Percentiles rank a stretch among this genome's conserved stretches.
Conservation (phyloP, 352 stramenopile species). For the Phytophthora ramorum region DNA sequence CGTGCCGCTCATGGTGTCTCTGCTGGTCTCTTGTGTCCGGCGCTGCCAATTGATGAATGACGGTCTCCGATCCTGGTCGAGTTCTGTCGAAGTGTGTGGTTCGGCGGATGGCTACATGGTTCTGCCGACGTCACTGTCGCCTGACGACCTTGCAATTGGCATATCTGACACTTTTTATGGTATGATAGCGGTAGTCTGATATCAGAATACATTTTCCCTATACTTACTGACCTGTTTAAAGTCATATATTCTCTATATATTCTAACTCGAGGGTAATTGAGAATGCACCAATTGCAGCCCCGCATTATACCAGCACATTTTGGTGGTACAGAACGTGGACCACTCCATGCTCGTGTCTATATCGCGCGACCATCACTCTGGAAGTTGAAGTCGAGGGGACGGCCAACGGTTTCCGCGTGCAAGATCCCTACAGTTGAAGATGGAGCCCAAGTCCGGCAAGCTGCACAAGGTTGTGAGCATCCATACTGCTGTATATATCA, state of each 20-base stretch:
- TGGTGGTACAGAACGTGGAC: constrained; percentile 1
- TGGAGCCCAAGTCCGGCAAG: constrained; percentile 73
- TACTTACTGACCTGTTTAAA: neutral
- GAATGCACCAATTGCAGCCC: constrained; percentile 12
- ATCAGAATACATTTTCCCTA: too few species aligned
- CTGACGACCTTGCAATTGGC: neutral
- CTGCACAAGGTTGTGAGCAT: constrained; percentile 56
- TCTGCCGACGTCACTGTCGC: too few species aligned
- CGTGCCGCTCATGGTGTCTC: constrained; percentile 31
- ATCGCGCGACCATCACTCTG: constrained; percentile 3
- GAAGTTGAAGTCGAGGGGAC: constrained; percentile 29
- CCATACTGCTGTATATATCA: constrained; percentile 1
- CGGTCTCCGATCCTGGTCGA: too few species aligned
- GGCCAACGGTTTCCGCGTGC: neutral
- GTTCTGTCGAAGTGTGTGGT: constrained; percentile 16
- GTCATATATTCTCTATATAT: neutral
- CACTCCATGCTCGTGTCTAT: constrained; percentile 6
- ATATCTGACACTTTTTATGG: neutral
- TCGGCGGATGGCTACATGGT: constrained; percentile 27
- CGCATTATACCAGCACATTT: constrained; percentile 26
- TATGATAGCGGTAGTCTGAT: too few species aligned
- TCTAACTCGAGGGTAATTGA: neutral
- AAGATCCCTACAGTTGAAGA: constrained; percentile 23
- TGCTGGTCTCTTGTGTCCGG: neutral
- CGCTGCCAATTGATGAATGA: constrained; percentile 26